These are phyloP conservation scores for Candida montana DNA, from an alignment of 805 yeast genomes.

Conservation along the genomic window DNA sequence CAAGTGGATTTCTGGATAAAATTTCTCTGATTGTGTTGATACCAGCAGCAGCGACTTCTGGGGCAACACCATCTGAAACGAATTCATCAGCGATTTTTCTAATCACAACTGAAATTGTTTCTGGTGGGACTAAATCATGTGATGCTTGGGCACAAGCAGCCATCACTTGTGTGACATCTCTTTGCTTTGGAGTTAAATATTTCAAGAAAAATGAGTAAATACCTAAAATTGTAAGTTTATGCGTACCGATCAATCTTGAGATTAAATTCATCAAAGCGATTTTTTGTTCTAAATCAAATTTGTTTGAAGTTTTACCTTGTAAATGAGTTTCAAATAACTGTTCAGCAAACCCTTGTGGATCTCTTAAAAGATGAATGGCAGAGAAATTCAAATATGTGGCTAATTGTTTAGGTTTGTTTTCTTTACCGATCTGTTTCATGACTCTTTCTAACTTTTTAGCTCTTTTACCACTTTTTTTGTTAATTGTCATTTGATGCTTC, in stretches of 20 bases:
- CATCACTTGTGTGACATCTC: conserved; percentile 90
- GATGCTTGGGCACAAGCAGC: conserved; percentile 97
- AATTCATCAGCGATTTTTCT: conserved; percentile 96
- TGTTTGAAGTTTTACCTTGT: conserved; percentile 61
- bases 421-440: conserved; percentile 60
- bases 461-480: conserved; percentile 76
- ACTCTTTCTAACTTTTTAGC: conserved; percentile 78
- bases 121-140: conserved; percentile 97
- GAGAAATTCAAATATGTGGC: conserved; percentile 81
- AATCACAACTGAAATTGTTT: conserved; percentile 69
- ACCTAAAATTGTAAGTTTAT: conserved; percentile 85
- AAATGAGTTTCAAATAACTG: conserved; percentile 67
- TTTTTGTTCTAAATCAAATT: conserved; percentile 80
- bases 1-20: conserved; percentile 87
- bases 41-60: conserved; percentile 98
- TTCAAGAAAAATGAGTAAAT: conserved; percentile 84
- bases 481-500: conserved; percentile 76
- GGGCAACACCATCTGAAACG: conserved; percentile 96
- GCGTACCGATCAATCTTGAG: conserved; percentile 89
- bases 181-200: conserved; percentile 90
- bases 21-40: conserved; percentile 93
- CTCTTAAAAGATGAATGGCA: conserved; percentile 89
- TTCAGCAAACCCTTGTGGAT: conserved; percentile 98
- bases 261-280: conserved; percentile 82
- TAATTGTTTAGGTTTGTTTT: conserved; percentile 48